Percentiles rank a stretch among this genome's conserved stretches.
Evolutionary conservation across 2,329 filamentous ascomycete species (phyloP).

Genomic region (Neonectria neomacrospora): DNA sequence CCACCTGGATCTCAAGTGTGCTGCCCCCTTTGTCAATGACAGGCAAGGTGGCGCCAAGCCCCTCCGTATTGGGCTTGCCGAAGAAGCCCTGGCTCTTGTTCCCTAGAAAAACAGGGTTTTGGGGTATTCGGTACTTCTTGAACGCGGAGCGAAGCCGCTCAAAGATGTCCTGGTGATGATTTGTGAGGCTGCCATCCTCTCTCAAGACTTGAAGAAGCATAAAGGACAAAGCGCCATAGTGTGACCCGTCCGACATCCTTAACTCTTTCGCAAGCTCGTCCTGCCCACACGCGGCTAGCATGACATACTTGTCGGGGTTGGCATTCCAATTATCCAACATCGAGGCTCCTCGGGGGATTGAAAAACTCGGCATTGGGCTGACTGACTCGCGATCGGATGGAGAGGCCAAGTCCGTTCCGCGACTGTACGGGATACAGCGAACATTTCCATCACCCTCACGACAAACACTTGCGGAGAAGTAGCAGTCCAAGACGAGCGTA

Average conservation of each 20-base stretch:
- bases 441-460: constrained; percentile 1
- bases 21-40: neutral
- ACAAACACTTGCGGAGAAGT: constrained; percentile 30
- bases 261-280: constrained; percentile 22
- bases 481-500: constrained; percentile 34
- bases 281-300: constrained; percentile 26
- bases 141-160: constrained; percentile 10
- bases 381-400: neutral
- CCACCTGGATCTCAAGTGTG: constrained; percentile 5
- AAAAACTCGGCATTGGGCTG: neutral
- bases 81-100: constrained; percentile 33
- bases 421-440: constrained; percentile 3
- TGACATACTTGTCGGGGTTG: constrained; percentile 22
- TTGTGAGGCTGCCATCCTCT: neutral
- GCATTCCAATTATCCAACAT: constrained; percentile 24
- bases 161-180: constrained; percentile 15
- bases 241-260: fast-evolving
- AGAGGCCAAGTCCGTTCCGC: neutral
- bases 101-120: constrained; percentile 22
- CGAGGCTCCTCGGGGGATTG: neutral
- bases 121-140: neutral
- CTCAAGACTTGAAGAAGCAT: neutral
- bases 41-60: neutral
- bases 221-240: constrained; percentile 14
- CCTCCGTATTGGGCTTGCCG: neutral